Percentiles rank a stretch among this genome's conserved stretches.
These are phyloP conservation scores for Tolypocladium pustulatum DNA, from an alignment of 2,329 filamentous ascomycete species.

Conservation along the genomic window DNA sequence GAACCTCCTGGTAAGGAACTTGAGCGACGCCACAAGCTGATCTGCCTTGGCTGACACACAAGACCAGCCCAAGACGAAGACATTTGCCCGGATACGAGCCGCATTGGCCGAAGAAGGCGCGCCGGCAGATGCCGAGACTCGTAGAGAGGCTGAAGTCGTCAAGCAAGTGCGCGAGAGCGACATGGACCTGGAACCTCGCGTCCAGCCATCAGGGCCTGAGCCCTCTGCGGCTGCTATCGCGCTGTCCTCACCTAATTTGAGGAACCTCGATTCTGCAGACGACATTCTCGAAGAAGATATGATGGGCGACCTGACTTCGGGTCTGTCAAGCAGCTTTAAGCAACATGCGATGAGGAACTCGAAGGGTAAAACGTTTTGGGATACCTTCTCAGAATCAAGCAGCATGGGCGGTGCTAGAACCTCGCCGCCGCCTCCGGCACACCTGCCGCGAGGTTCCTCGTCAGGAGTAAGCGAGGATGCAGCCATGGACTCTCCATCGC, in stretches of 20 bases:
- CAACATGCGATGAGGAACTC: constrained; percentile 63
- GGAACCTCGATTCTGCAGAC: constrained; percentile 54
- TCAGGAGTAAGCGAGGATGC: constrained; percentile 59
- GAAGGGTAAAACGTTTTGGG: constrained; percentile 62
- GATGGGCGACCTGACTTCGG: constrained; percentile 43
- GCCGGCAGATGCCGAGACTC: constrained; percentile 79
- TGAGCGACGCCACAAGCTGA: neutral
- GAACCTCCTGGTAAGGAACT: constrained; percentile 61
- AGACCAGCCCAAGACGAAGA: constrained; percentile 81
- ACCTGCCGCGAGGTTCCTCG: constrained; percentile 48
- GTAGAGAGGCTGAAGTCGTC: constrained; percentile 89
- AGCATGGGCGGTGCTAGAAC: constrained; percentile 38
- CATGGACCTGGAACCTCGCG: constrained; percentile 44
- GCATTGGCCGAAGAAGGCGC: constrained; percentile 80
- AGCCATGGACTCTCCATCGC: constrained; percentile 58
- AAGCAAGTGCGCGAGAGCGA: constrained; percentile 91
- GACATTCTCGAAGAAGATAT: constrained; percentile 61
- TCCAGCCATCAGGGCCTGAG: constrained; percentile 27
- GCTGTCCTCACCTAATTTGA: constrained; percentile 59
- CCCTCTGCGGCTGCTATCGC: constrained; percentile 43
- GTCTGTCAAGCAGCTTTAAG: constrained; percentile 59
- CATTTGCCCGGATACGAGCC: constrained; percentile 85
- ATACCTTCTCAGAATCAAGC: constrained; percentile 61
- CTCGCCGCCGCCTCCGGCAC: constrained; percentile 57
- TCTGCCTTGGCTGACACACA: neutral